Evolutionary conservation across 805 yeast genomes (phyloP), one percentile per base, ranked within the genome.

Genomic region (Teunomyces aglyptinius): DNA sequence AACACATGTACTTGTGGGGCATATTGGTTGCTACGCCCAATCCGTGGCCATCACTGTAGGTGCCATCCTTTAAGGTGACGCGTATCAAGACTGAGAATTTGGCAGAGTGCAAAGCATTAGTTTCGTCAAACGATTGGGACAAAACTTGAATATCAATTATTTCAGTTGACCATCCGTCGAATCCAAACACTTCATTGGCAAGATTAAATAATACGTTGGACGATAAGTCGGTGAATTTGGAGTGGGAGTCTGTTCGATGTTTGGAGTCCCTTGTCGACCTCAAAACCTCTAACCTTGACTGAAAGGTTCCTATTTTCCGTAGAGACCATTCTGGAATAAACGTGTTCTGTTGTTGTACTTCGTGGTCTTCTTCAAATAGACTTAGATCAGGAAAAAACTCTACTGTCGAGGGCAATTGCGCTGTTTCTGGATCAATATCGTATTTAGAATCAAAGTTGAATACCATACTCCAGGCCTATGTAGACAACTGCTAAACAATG

Each of bases 131-230:
- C 6, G 53, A 55, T 26, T 57, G 57, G 15, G 43, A 44, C 18
- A 57, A 51, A 6, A 49, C 44, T 2, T 46, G 48, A 32, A 58
- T 61, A 4, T 57, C 60, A 10, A 70, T 22, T 1, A 81, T 61
- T 41, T 70, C 70, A 27, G 77, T 66, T 5, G 74, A 69, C 86
- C 86, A 81, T 6, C 86, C 85, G 49, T 78, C 69, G 55, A 65
- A 77, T 0, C 85, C 85, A 61, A 79, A 81, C 0, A 73, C 60
- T 32, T 75, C 78, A 48, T 81, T 81, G 1, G 82, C 80, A 46
- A 73, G 58, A 11, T 60, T 59, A 6, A 75, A 54, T 0, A 77
- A 72, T 13, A 73, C 54, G 53, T 38, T 26, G 4, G 55, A 36
- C 7, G 44, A 27, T 18, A 42, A 40, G 24, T 29, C 27, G 15